Conservation (phyloP, 1,284 basidiomycete genomes). For the Tylopilus orsonianus region DNA sequence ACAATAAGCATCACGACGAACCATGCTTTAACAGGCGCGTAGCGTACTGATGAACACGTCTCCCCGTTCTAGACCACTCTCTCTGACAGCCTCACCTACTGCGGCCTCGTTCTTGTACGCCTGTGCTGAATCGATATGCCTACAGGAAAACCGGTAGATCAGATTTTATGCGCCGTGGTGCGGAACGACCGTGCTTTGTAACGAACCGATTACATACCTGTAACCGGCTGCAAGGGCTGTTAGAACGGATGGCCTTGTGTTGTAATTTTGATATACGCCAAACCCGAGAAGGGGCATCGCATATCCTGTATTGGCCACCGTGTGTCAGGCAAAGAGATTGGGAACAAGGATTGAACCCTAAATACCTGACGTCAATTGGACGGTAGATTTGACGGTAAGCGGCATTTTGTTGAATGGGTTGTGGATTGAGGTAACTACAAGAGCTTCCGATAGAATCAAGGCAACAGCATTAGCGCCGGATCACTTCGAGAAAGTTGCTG, state of each 20-base stretch:
- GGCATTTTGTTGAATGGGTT: slow-evolving; percentile 18
- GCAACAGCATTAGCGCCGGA: slow-evolving; percentile 3
- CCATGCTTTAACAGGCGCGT: background rate
- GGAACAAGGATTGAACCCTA: slow-evolving; percentile 9
- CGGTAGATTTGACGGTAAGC: slow-evolving; percentile 33
- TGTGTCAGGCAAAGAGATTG: slow-evolving; percentile 1
- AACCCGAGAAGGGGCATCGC: slow-evolving; percentile 77
- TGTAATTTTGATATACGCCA: slow-evolving; percentile 76
- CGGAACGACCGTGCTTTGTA: background rate
- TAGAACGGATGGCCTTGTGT: slow-evolving; percentile 56
- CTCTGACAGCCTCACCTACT: slow-evolving; percentile 57
- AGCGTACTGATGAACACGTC: slow-evolving; percentile 70
- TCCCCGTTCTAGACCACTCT: slow-evolving; percentile 50
- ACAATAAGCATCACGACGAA: background rate
- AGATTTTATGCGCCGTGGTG: background rate
- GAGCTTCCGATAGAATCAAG: background rate
- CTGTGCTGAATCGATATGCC: slow-evolving; percentile 73
- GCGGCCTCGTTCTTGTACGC: slow-evolving; percentile 72
- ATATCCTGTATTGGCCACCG: slow-evolving; percentile 41
- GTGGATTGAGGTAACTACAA: slow-evolving; percentile 16
- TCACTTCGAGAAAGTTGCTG: slow-evolving; percentile 11
- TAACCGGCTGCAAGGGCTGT: slow-evolving; percentile 77
- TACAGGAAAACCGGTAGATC: slow-evolving; percentile 24
- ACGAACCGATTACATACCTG: slow-evolving; percentile 42
- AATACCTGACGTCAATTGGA: slow-evolving; percentile 41